A percentile compares a stretch with the other conserved stretches of the same genome.
Evolutionary conservation across 768 basidiomycete genomes (phyloP).

Genomic region (Solioccasus polychromus): DNA sequence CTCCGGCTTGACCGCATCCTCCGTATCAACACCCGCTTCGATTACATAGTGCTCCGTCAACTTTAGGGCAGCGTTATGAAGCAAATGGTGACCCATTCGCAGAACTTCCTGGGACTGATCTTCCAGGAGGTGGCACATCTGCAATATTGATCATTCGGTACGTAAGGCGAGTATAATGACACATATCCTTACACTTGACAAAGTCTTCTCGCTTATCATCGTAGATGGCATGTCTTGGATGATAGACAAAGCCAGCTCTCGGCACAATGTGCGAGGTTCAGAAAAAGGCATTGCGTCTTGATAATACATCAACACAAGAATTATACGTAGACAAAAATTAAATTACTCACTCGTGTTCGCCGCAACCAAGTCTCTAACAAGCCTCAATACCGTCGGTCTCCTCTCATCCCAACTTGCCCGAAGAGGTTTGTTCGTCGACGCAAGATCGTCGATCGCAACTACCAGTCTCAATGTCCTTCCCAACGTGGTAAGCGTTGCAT

Average conservation of each 20-base stretch:
- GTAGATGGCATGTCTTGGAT: conserved; percentile 63
- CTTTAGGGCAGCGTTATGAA: conserved; percentile 66
- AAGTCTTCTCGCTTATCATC: conserved; percentile 58
- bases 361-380: conserved; percentile 61
- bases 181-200: conserved; percentile 51
- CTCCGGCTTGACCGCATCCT: conserved; percentile 47
- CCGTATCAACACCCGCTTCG: conserved; percentile 78
- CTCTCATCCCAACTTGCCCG: conserved; percentile 66
- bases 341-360: conserved; percentile 48
- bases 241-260: conserved; percentile 65
- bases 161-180: not conserved
- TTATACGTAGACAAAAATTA: not conserved
- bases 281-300: conserved; percentile 34
- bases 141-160: conserved; percentile 3
- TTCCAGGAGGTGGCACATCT: conserved; percentile 81
- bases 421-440: conserved; percentile 68
- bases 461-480: conserved; percentile 69
- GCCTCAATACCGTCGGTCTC: conserved; percentile 46
- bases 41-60: conserved; percentile 83
- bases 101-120: conserved; percentile 68
- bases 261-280: conserved; percentile 61
- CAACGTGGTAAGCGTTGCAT: conserved; percentile 56
- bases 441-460: conserved; percentile 64
- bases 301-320: not conserved
- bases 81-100: conserved; percentile 71